phyloP scores from a whole-genome alignment of 306 rosid species.

The Ammopiptanthus mongolicus region DNA sequence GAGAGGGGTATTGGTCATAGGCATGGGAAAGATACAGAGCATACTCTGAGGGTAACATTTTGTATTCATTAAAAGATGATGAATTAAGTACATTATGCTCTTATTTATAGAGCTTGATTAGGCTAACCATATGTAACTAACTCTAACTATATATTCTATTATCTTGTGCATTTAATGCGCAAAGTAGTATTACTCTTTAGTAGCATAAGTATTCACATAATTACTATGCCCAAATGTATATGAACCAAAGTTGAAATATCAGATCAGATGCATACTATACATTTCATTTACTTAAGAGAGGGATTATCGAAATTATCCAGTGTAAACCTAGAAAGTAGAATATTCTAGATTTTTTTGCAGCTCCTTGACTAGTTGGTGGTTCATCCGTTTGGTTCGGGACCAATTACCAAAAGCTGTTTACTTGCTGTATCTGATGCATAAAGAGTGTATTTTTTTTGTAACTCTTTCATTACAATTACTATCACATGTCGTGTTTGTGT shows the following conservation, averaged over 20 bases:
- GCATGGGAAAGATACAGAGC: no score
- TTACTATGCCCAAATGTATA: neutral
- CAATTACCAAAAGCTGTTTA: neutral
- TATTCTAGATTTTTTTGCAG: neutral
- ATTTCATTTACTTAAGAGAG: neutral
- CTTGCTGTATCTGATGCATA: neutral
- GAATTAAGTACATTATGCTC: no score
- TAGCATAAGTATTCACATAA: neutral
- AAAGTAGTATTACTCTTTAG: neutral
- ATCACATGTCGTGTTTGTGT: neutral
- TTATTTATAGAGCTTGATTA: no score
- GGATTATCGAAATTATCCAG: neutral
- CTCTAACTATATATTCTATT: no score
- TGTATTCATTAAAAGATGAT: no score
- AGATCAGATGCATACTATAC: neutral
- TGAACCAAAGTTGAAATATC: neutral
- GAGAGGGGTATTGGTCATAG: no score
- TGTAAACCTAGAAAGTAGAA: neutral
- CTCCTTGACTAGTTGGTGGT: neutral
- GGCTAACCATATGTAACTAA: no score
- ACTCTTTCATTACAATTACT: neutral
- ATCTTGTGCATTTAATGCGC: neutral
- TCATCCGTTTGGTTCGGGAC: neutral
- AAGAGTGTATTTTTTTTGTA: neutral
- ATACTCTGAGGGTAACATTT: no score